Evolutionary conservation across 345 rosid genomes (phyloP).

Genomic region (Brassica carinata): DNA sequence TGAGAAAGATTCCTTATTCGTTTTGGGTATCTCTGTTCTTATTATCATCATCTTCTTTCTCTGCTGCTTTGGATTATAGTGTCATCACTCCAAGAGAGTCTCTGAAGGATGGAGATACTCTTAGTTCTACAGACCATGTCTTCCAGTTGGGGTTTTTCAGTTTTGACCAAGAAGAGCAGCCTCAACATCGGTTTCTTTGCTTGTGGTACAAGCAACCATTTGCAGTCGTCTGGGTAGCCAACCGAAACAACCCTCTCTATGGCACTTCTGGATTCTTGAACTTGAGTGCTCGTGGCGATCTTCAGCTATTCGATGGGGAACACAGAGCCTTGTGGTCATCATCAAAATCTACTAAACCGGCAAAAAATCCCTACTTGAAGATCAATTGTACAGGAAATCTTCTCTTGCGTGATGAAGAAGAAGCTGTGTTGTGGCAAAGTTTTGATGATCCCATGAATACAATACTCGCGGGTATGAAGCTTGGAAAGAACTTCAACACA

Average conservation of each 20-base stretch:
- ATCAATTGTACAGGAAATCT: constrained; percentile 65
- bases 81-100: constrained; percentile 22
- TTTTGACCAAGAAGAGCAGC: constrained; percentile 23
- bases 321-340: constrained; percentile 52
- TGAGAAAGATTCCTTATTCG: background rate
- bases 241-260: constrained; percentile 62
- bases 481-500: constrained; percentile 66
- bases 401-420: constrained; percentile 5
- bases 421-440: constrained; percentile 73
- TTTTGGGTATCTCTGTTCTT: constrained; percentile 16
- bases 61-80: constrained; percentile 26
- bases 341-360: constrained; percentile 11
- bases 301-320: constrained; percentile 46
- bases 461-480: constrained; percentile 71
- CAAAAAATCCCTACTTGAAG: constrained; percentile 42
- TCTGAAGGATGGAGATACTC: constrained; percentile 35
- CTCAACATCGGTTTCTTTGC: constrained; percentile 32
- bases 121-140: constrained; percentile 23
- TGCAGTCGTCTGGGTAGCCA: constrained; percentile 54
- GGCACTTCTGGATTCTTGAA: constrained; percentile 53
- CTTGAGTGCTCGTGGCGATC: constrained; percentile 21
- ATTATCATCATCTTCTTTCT: constrained; percentile 7
- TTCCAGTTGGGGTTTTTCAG: constrained; percentile 34
- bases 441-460: constrained; percentile 79
- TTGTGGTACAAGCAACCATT: constrained; percentile 37